These are phyloP conservation scores for Cladophialophora carrionii DNA, from an alignment of 2,329 filamentous ascomycete species.

Conservation along the genomic window DNA sequence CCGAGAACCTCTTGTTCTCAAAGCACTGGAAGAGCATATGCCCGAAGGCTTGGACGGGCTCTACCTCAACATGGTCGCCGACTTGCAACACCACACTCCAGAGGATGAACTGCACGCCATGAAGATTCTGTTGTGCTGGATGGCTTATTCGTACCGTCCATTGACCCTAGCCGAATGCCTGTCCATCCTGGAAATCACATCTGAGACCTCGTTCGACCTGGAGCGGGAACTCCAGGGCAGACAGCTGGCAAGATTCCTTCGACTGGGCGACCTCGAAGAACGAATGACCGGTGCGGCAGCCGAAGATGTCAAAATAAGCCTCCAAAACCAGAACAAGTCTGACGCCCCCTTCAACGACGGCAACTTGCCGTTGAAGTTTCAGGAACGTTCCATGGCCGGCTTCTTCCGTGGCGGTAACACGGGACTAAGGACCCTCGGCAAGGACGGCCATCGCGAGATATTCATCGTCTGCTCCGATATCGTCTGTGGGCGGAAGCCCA, in stretches of 20 bases:
- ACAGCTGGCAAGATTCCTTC: constrained; percentile 13
- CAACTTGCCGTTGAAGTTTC: constrained; percentile 12
- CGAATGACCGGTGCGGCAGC: not conserved
- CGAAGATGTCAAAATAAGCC: not conserved
- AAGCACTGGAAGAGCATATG: constrained; percentile 7
- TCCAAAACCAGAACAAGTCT: not conserved
- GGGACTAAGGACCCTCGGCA: not conserved
- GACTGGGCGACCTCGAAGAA: constrained; percentile 14
- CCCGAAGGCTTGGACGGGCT: constrained; percentile 6
- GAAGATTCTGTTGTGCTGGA: constrained; percentile 12
- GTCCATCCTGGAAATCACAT: constrained; percentile 5
- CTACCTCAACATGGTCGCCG: constrained; percentile 11
- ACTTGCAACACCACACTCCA: constrained; percentile 11
- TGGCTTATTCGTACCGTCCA: constrained; percentile 11
- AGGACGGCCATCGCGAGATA: constrained; percentile 9
- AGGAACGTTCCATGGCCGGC: constrained; percentile 13
- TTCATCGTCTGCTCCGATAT: constrained; percentile 18
- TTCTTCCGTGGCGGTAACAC: constrained; percentile 6
- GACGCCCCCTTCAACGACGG: constrained; percentile 11
- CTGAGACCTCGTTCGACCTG: constrained; percentile 13
- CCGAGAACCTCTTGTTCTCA: constrained; percentile 14
- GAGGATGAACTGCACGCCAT: constrained; percentile 11
- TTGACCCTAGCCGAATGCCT: constrained; percentile 14
- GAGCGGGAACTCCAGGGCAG: constrained; percentile 17
- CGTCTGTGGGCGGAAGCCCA: constrained; percentile 2